Percentiles rank a stretch among this genome's conserved stretches.
phyloP scores from a whole-genome alignment of 805 yeast species.

The Saturnispora hagleri region DNA sequence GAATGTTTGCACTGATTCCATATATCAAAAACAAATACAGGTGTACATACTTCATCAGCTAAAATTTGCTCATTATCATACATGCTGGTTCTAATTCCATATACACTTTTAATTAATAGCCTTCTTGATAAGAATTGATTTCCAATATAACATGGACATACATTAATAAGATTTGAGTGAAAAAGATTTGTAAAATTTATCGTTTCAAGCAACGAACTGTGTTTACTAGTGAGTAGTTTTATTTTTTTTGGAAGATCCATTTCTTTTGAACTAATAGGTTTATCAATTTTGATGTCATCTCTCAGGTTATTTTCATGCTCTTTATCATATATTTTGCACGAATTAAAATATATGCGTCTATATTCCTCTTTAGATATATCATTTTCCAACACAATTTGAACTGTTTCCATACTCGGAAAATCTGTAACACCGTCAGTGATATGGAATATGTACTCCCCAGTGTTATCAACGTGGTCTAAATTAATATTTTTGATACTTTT shows the following conservation, averaged over 20 bases:
- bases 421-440: not conserved
- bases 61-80: not conserved
- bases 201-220: not conserved
- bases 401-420: not conserved
- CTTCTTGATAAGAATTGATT: not conserved
- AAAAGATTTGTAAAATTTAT: not conserved
- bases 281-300: not conserved
- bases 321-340: not conserved
- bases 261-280: not conserved
- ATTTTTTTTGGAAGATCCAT: not conserved
- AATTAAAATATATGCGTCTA: not conserved
- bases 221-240: not conserved
- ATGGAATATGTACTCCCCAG: not conserved
- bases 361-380: not conserved
- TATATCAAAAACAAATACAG: not conserved
- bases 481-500: not conserved
- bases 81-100: not conserved
- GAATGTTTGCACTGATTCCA: not conserved
- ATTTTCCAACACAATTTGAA: not conserved
- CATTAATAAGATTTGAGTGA: not conserved
- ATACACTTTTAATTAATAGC: not conserved
- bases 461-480: not conserved
- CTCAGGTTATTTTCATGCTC: not conserved
- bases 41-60: not conserved
- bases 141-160: not conserved